These are phyloP conservation scores for Ilex aquifolium DNA, from an alignment of 257 asterid genomes.

Conservation along the genomic window DNA sequence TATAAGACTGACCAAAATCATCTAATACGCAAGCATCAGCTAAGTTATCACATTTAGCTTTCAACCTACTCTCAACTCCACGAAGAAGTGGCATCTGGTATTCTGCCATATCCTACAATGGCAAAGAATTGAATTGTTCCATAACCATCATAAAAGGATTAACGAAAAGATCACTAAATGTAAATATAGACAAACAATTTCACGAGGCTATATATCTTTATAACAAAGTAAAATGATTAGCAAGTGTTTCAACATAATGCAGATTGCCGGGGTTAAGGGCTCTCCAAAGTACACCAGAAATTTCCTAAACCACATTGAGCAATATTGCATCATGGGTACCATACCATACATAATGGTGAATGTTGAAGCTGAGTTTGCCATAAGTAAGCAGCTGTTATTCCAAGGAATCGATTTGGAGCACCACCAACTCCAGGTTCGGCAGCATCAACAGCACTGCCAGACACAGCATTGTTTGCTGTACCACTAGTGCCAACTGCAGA, in stretches of 20 bases:
- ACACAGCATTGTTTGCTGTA: conserved; percentile 30
- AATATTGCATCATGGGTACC: not conserved
- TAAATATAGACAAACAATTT: too few relatives aligned
- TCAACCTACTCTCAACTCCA: conserved; percentile 77
- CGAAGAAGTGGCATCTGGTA: conserved; percentile 81
- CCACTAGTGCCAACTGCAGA: conserved; percentile 39
- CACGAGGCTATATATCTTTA: too few relatives aligned
- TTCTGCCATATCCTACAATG: conserved; percentile 67
- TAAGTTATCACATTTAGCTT: conserved; percentile 77
- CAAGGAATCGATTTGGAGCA: conserved; percentile 88
- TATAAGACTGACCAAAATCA: conserved; percentile 58
- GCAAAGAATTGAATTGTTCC: conserved; percentile 13
- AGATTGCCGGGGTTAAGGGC: too few relatives aligned
- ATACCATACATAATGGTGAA: conserved; percentile 64
- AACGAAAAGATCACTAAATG: too few relatives aligned
- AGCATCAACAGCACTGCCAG: conserved; percentile 44
- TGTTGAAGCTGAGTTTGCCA: conserved; percentile 88
- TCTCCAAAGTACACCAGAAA: too few relatives aligned
- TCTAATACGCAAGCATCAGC: conserved; percentile 65
- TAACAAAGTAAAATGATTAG: too few relatives aligned
- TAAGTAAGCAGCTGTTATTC: conserved; percentile 80
- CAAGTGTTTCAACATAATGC: too few relatives aligned
- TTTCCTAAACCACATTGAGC: too few relatives aligned
- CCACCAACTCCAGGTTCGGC: conserved; percentile 97
- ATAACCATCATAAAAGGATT: not conserved